Evolutionary conservation across 192 early-diverging fungal species (phyloP), one percentile per base, ranked within the genome.

Genomic region (Podila epigama): DNA sequence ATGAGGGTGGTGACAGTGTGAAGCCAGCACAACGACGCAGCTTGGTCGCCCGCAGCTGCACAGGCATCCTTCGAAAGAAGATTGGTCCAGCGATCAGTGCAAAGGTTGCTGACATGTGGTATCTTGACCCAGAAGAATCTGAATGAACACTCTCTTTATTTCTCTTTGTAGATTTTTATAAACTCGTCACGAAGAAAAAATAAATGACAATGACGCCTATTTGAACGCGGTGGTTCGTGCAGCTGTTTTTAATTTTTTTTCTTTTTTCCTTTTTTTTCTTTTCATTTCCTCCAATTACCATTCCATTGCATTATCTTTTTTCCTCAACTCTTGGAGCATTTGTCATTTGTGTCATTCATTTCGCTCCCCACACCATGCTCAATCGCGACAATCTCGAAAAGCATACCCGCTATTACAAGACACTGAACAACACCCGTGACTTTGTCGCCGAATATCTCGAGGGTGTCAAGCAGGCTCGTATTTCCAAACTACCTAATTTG

Each of bases 51-150:
- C 71, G 79, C 16, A 78, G 77, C 4, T 58, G 50, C 15, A 55
- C 67, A 25, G 51, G 52, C 4, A 37, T 87, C 31, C 50, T 51
- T 9, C 70, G 85, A 36, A 79, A 87, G 52, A 87, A 83, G 62
- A 83, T 91, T 58, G 82, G 83, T 0, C 71, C 77, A 10, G 69
- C 67, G 5, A 25, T 89, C 15, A 89, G 86, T 41, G 80, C 86
- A 39, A 85, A 77, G 20, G 22, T 93, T 2, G 80, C 82, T 32
- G 68, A 90, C 18, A 82, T 91, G 51, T 93, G 91, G 89, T 85
- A 82, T 16, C 54, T 63, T 16, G 57, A 82, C n/a, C n/a, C n/a
- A n/a, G n/a, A 37, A 78, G 25, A 87, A 86, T 44, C 32, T 27
- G 18, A 20, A 34, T 36, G n/a, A 11, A 15, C 1, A 16, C 28